A percentile compares a stretch with the other conserved stretches of the same genome.
These are phyloP conservation scores for Bryum argenteum DNA, from an alignment of 225 moss, liverwort and hornwort species.

Conservation along the genomic window DNA sequence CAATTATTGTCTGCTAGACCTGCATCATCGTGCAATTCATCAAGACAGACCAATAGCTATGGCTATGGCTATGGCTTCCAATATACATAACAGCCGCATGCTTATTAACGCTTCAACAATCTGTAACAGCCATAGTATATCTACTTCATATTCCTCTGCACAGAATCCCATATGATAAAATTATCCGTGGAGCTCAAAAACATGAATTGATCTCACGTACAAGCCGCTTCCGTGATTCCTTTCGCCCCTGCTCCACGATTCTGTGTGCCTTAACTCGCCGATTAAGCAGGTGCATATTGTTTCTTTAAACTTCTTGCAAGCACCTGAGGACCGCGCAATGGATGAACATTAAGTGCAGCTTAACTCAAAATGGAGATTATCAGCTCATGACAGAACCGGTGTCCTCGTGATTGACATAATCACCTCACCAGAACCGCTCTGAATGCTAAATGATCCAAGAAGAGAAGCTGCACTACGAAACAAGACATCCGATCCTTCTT, in stretches of 20 bases:
- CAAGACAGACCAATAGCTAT: neutral
- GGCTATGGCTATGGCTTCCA: neutral
- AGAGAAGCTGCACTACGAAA: constrained; percentile 12
- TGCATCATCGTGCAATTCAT: constrained; percentile 12
- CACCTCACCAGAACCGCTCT: neutral
- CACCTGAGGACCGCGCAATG: constrained; percentile 11
- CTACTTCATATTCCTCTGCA: neutral
- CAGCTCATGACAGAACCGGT: neutral
- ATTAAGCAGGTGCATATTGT: neutral
- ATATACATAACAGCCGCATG: neutral
- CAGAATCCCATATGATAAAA: neutral
- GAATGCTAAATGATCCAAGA: neutral
- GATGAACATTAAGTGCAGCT: neutral
- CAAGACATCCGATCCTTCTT: neutral
- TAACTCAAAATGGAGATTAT: neutral
- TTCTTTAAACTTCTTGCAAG: constrained; percentile 6
- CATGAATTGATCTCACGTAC: constrained; percentile 3
- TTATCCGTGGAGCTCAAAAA: neutral
- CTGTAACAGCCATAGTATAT: neutral
- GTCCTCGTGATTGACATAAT: neutral
- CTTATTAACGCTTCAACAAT: constrained; percentile 6
- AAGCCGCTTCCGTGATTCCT: neutral
- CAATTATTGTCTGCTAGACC: neutral
- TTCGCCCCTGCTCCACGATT: constrained; percentile 8
- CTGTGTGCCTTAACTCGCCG: neutral